Base-by-base conservation (phyloP, 2,329 filamentous ascomycete species). In the Corinectria fuckeliana region DNA sequence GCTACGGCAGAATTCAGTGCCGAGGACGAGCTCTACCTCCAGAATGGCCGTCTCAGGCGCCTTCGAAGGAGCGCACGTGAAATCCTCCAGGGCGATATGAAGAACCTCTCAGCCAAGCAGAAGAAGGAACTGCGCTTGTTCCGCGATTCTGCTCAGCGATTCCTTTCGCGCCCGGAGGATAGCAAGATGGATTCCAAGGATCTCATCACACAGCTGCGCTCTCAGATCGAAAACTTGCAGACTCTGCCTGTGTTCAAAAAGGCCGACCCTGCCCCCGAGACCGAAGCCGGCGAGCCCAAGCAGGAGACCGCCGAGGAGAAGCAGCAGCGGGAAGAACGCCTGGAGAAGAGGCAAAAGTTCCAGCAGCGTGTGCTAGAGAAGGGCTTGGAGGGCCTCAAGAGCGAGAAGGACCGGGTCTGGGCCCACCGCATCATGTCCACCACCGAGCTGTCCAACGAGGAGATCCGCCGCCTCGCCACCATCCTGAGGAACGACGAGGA, bases 111-210 rank as follows among this genome's bases (percentile, higher is more conserved):
- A 28, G 91, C 86, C 53, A 90, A 88, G 73, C 87, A 89, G 72
- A 95, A 94, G 81, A 87, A 89, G 72, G 84, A 88, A 53, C 82
- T 96, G 53, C 90, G 92, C 50, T 78, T 83, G n/a, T 91, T 96
- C 78, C 81, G 89, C 60, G 84, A 84, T 67, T 81, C 85, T 23
- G 82, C 91, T 44, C 86, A 86, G 69, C 82, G 83, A 44, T 84
- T 90, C 42, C 81, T 94, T 38, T 67, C 72, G 23, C 70, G 70
- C 2, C 71, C 75, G n/a, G 69, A 76, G 42, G 72, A 71, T 42
- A 70, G 66, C 45, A 65, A 72, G 39, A 39, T 74, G 23, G 66
- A 68, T 26, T 62, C 67, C 14, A 57, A 66, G 25, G 71, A 76
- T 16, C 63, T 78, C 18, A 65, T 77, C 25, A 39, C 67, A 4